phyloP scores from a whole-genome alignment of 2,329 filamentous ascomycete genomes.

The Aureobasidium sp. region DNA sequence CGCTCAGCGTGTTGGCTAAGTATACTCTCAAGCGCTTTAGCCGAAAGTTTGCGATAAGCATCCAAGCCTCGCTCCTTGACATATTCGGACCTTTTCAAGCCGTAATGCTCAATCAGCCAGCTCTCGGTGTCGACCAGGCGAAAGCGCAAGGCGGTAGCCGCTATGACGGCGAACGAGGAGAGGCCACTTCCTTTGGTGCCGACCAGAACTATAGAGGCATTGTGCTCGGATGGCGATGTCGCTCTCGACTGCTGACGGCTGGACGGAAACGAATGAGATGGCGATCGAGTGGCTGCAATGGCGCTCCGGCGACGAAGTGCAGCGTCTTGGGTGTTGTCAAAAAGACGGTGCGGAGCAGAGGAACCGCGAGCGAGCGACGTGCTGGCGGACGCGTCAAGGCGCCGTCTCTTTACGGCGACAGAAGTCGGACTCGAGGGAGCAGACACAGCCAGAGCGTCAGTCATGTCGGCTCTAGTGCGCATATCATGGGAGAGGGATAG shows the following conservation, averaged over 20 bases:
- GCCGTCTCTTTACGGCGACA: background rate
- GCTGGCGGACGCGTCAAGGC: background rate
- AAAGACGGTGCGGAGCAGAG: background rate
- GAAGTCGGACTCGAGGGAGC: background rate
- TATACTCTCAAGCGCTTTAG: conserved; percentile 54
- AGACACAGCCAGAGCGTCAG: background rate
- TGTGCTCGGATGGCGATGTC: conserved; percentile 40
- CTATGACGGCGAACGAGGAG: conserved; percentile 68
- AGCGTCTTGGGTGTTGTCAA: background rate
- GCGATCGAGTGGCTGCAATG: background rate
- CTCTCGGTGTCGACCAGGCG: conserved; percentile 63
- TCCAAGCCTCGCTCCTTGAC: conserved; percentile 55
- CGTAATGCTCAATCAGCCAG: conserved; percentile 58
- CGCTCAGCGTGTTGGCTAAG: conserved; percentile 53
- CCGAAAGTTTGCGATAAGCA: conserved; percentile 58
- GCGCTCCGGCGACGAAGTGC: background rate
- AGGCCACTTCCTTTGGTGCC: conserved; percentile 70
- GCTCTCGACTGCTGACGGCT: background rate
- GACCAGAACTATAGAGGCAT: conserved; percentile 63
- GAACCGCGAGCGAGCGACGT: background rate
- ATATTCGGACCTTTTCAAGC: conserved; percentile 55
- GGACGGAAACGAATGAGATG: too few relatives aligned
- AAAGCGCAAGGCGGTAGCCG: conserved; percentile 62
- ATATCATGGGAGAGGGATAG: background rate
- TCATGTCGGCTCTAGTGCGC: background rate